These are phyloP conservation scores for Bipolaris bicolor DNA, from an alignment of 2,329 filamentous ascomycete species.

Conservation along the genomic window DNA sequence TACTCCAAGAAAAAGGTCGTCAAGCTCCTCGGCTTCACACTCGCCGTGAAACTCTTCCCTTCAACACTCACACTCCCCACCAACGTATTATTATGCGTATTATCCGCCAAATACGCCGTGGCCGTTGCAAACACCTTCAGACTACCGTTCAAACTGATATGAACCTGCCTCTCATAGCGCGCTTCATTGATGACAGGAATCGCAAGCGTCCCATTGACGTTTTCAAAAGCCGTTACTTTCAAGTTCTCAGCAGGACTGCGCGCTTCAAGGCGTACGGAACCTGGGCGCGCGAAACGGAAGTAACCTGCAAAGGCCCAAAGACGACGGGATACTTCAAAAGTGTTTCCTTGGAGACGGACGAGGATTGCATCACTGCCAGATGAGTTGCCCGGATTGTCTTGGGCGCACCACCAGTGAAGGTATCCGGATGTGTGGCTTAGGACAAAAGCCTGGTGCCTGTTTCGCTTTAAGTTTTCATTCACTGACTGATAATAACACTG, in stretches of 20 bases:
- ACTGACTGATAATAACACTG: slow-evolving; percentile 26
- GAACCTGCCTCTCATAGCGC: slow-evolving; percentile 11
- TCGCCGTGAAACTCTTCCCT: neutral
- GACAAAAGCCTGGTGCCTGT: slow-evolving; percentile 14
- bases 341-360: slow-evolving; percentile 34
- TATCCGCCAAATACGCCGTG: slow-evolving; percentile 13
- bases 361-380: slow-evolving; percentile 20
- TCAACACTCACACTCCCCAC: slow-evolving; percentile 3
- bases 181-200: slow-evolving; percentile 43
- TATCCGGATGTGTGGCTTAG: slow-evolving; percentile 50
- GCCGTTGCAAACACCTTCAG: neutral
- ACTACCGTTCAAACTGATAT: slow-evolving; percentile 3
- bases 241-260: slow-evolving; percentile 28
- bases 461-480: slow-evolving; percentile 26
- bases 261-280: slow-evolving; percentile 43
- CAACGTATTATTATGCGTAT: slow-evolving; percentile 14
- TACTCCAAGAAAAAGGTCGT: slow-evolving; percentile 15
- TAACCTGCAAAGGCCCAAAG: slow-evolving; percentile 51
- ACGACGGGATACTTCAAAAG: slow-evolving; percentile 37
- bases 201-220: slow-evolving; percentile 34
- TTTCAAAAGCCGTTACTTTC: slow-evolving; percentile 36
- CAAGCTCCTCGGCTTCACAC: slow-evolving; percentile 6
- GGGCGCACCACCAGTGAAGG: slow-evolving; percentile 58
- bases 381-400: slow-evolving; percentile 39
- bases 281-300: slow-evolving; percentile 43